Evolutionary conservation across 2,329 filamentous ascomycete genomes (phyloP).

Genomic region (Colletotrichum coccodes): DNA sequence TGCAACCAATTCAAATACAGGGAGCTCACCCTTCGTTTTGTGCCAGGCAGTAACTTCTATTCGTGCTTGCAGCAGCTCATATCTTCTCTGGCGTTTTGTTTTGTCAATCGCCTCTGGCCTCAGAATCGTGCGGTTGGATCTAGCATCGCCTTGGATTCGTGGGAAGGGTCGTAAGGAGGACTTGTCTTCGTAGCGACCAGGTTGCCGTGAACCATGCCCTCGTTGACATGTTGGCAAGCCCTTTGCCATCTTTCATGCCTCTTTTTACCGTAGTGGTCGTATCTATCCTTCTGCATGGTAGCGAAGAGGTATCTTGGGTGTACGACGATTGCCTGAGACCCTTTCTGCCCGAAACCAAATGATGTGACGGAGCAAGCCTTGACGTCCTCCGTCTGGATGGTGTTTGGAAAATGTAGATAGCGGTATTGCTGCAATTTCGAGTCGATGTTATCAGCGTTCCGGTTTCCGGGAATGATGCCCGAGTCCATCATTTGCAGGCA

Average conservation of each 20-base stretch:
- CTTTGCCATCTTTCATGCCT: background rate
- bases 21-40: no score
- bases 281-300: constrained; percentile 34
- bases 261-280: constrained; percentile 2
- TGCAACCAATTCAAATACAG: no score
- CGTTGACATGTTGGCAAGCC: background rate
- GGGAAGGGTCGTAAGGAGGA: background rate
- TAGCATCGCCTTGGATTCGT: background rate
- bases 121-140: constrained; percentile 4
- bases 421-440: constrained; percentile 38
- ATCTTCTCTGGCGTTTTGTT: no score
- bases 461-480: constrained; percentile 46
- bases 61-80: background rate
- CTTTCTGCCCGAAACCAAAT: constrained; percentile 58
- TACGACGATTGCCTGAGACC: constrained; percentile 48
- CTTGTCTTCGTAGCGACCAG: background rate
- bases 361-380: constrained; percentile 51
- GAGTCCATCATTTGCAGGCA: constrained; percentile 46
- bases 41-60: no score
- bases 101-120: no score
- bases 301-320: constrained; percentile 48
- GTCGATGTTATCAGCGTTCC: constrained; percentile 50
- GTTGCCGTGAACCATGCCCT: no score
- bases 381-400: constrained; percentile 36
- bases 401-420: constrained; percentile 46